Conservation (phyloP, 352 stramenopile species). For the Phytopythium delawarense region DNA sequence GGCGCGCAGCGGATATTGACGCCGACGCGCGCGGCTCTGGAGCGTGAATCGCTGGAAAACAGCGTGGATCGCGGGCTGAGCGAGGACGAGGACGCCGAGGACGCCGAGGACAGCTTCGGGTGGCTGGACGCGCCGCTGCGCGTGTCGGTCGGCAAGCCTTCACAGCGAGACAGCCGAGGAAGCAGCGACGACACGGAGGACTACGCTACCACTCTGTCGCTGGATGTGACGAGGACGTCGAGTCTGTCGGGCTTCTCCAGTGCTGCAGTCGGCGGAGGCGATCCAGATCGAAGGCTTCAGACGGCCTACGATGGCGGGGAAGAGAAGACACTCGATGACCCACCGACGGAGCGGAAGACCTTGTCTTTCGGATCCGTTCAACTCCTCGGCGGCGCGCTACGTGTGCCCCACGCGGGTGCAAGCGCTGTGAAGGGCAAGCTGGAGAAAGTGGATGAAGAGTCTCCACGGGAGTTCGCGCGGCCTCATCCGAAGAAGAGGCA, state of each 20-base stretch:
- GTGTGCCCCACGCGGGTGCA: slow-evolving; percentile 6
- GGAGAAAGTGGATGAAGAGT: not conserved
- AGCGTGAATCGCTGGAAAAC: not conserved
- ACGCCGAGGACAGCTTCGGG: slow-evolving; percentile 1
- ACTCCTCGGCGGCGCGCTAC: slow-evolving; percentile 8
- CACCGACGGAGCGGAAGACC: slow-evolving; percentile 8
- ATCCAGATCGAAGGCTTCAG: not conserved
- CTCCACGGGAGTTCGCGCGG: not conserved
- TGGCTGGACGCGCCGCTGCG: not conserved
- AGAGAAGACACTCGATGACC: not conserved
- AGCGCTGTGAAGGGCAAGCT: not conserved
- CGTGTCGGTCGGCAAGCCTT: not conserved
- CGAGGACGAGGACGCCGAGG: not conserved
- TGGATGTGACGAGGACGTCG: not conserved
- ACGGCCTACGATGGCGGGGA: not conserved
- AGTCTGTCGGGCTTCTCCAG: not conserved
- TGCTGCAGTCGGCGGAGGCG: not conserved
- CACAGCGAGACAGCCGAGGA: not conserved
- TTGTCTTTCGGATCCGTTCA: slow-evolving; percentile 18
- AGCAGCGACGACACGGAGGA: slow-evolving; percentile 6
- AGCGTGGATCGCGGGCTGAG: not conserved
- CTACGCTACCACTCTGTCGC: slow-evolving; percentile 3
- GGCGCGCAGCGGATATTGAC: slow-evolving; percentile 59
- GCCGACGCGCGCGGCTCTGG: slow-evolving; percentile 17
- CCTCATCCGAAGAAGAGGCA: not conserved